These are phyloP conservation scores for Phytopythium vexans DNA, from an alignment of 352 stramenopile genomes.

Conservation along the genomic window DNA sequence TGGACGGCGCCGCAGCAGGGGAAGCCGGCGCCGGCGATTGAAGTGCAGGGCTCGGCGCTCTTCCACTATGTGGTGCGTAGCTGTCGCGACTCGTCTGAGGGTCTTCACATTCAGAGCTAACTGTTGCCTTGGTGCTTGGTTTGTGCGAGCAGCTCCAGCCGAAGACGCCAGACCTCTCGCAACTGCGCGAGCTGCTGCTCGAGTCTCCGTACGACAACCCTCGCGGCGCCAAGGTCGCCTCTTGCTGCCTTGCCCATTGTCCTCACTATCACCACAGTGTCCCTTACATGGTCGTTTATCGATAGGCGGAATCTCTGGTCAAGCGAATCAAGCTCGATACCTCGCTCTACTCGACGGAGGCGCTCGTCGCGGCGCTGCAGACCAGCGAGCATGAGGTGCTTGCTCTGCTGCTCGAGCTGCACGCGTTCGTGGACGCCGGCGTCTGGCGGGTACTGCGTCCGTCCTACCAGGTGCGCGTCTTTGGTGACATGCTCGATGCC, in stretches of 20 bases:
- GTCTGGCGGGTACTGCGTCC: conserved; percentile 60
- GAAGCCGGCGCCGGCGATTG: conserved; percentile 23
- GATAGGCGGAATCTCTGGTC: conserved; percentile 3
- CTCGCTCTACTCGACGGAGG: conserved; percentile 46
- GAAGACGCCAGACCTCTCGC: conserved; percentile 50
- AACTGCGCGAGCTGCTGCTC: conserved; percentile 53
- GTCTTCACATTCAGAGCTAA: neutral
- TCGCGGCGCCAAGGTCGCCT: conserved; percentile 7
- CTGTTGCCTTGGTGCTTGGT: neutral
- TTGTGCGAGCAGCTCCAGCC: conserved; percentile 44
- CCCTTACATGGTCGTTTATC: neutral
- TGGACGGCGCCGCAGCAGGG: conserved; percentile 37
- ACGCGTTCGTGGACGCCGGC: conserved; percentile 73
- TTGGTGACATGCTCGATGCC: conserved; percentile 69
- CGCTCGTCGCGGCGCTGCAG: conserved; percentile 63
- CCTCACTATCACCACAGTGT: neutral
- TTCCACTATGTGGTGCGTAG: conserved; percentile 66
- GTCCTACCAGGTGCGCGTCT: conserved; percentile 53
- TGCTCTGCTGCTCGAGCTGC: conserved; percentile 51
- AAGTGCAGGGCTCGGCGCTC: conserved; percentile 46
- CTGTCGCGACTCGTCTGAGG: neutral
- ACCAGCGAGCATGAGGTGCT: conserved; percentile 62
- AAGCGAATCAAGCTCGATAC: conserved; percentile 43
- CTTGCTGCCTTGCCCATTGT: neutral
- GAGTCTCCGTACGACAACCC: conserved; percentile 55